These are phyloP conservation scores for Leishmania tropica DNA, from an alignment of 208 protist genomes.

Conservation along the genomic window DNA sequence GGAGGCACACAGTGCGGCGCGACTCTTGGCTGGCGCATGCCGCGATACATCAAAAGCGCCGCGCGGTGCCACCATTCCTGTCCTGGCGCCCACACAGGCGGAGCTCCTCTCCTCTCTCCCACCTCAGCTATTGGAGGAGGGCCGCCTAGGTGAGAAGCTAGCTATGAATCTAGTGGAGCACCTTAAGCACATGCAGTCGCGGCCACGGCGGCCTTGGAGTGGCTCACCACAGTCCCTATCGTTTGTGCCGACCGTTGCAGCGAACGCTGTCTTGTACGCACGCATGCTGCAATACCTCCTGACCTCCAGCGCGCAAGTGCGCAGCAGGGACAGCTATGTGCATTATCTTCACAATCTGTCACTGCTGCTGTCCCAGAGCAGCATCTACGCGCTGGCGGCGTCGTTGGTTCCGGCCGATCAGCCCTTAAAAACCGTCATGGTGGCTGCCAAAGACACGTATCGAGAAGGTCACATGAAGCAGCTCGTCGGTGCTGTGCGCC, in stretches of 20 bases:
- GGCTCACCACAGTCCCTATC: constrained; percentile 1
- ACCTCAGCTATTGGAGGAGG: constrained; percentile 14
- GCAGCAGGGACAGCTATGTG: constrained; percentile 17
- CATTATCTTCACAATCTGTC: constrained; percentile 38
- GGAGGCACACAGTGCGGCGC: constrained; percentile 20
- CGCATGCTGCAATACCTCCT: constrained; percentile 47
- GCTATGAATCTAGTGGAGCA: constrained; percentile 24
- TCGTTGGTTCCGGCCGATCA: constrained; percentile 55
- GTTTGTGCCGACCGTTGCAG: constrained; percentile 37
- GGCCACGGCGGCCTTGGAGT: constrained; percentile 11
- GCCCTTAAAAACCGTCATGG: constrained; percentile 51
- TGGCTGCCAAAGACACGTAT: constrained; percentile 33
- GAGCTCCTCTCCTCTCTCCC: constrained; percentile 31
- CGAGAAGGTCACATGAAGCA: constrained; percentile 22
- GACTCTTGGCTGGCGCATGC: constrained; percentile 20
- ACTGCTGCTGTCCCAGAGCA: constrained; percentile 40
- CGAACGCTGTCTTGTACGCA: constrained; percentile 41
- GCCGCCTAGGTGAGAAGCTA: constrained; percentile 13
- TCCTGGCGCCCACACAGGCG: constrained; percentile 17
- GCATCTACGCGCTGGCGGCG: constrained; percentile 51
- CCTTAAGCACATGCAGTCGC: background rate
- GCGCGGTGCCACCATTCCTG: constrained; percentile 3
- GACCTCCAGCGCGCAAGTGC: constrained; percentile 11
- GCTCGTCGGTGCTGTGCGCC: constrained; percentile 40
- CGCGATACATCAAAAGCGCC: background rate